Evolutionary conservation across 306 rosid species (phyloP).

Genomic region (Senna tora): DNA sequence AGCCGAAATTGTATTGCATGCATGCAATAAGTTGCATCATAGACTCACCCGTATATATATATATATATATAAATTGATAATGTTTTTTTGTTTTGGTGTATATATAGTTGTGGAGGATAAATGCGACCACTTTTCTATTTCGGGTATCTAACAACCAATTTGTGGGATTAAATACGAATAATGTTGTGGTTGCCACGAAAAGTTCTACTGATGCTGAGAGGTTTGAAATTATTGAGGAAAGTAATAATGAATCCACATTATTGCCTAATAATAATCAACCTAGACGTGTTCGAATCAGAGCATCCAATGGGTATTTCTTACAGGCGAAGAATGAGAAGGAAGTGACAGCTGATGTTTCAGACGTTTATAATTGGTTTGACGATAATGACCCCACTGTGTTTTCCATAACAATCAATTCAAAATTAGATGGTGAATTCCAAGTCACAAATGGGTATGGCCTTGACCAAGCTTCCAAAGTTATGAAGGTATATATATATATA

Average conservation of each 20-base stretch:
- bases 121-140: slow-evolving; percentile 51
- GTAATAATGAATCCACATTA: slow-evolving; percentile 26
- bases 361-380: slow-evolving; percentile 48
- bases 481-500: no score
- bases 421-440: slow-evolving; percentile 65
- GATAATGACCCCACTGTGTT: slow-evolving; percentile 64
- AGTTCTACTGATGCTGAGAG: slow-evolving; percentile 41
- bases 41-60: no score
- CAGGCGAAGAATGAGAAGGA: slow-evolving; percentile 55
- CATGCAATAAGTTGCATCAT: no score
- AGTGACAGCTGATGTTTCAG: slow-evolving; percentile 62
- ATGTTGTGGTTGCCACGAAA: slow-evolving; percentile 52
- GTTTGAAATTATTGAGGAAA: slow-evolving; percentile 52
- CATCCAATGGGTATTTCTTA: slow-evolving; percentile 64
- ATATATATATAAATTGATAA: background rate
- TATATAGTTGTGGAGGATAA: slow-evolving; percentile 84
- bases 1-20: no score
- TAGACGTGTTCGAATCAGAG: slow-evolving; percentile 58
- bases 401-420: slow-evolving; percentile 30
- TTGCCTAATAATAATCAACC: background rate
- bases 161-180: slow-evolving; percentile 57
- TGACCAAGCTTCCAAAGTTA: slow-evolving; percentile 51
- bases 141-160: slow-evolving; percentile 65
- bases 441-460: slow-evolving; percentile 75
- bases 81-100: background rate